Conservation (phyloP, 441 rosid genomes). For the Manihot esculenta region DNA sequence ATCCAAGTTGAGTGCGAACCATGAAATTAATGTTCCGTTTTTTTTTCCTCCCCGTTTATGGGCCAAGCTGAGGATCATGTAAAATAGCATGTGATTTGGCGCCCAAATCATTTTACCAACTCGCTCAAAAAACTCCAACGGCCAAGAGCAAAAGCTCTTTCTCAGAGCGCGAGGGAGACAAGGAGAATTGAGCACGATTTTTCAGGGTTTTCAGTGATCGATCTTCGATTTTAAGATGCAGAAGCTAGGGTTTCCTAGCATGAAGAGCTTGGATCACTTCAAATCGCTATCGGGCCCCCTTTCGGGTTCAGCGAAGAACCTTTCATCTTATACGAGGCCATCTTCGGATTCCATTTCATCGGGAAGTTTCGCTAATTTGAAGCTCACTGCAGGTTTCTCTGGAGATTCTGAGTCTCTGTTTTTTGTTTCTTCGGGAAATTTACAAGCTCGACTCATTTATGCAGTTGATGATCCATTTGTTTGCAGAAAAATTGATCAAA, state of each 20-base stretch:
- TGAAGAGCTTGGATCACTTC: conserved; percentile 66
- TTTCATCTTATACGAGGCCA: conserved; percentile 51
- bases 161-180: neutral
- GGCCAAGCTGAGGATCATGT: too few species aligned
- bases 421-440: conserved; percentile 2
- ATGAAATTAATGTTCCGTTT: too few species aligned
- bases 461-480: conserved; percentile 27
- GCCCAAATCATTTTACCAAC: conserved; percentile 19
- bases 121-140: neutral
- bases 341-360: conserved; percentile 51
- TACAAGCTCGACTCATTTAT: conserved; percentile 21
- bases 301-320: conserved; percentile 46
- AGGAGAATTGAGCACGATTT: conserved; percentile 11
- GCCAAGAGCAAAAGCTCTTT: neutral
- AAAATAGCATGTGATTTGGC: conserved; percentile 15
- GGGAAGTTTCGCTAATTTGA: conserved; percentile 75
- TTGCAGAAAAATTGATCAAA: conserved; percentile 77
- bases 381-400: conserved; percentile 76
- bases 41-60: too few species aligned
- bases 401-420: neutral
- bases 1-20: too few species aligned
- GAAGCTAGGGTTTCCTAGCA: conserved; percentile 67
- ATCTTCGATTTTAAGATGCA: conserved; percentile 44
- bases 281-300: conserved; percentile 43
- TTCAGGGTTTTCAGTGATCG: conserved; percentile 21